Evolutionary conservation across 306 rosid species (phyloP).

Genomic region (Prunus salicina): DNA sequence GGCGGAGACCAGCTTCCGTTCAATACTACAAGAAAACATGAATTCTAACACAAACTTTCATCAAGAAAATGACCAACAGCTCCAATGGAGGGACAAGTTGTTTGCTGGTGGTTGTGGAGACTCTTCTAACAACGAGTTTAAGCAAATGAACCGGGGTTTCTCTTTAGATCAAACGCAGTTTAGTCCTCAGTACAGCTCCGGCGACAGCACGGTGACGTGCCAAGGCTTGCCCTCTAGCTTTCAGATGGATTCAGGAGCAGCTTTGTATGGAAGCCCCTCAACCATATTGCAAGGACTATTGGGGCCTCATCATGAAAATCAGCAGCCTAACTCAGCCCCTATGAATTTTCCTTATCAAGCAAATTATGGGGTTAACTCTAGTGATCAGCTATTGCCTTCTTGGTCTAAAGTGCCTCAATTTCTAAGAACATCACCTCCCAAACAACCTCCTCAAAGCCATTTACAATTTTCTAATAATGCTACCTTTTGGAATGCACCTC

Average conservation of each 20-base stretch:
- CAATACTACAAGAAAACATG: constrained; percentile 72
- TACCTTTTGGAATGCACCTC: constrained; percentile 87
- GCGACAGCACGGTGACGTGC: constrained; percentile 66
- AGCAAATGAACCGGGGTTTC: constrained; percentile 60
- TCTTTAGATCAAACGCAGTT: constrained; percentile 67
- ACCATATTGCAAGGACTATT: constrained; percentile 68
- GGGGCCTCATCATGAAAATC: constrained; percentile 39
- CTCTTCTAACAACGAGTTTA: constrained; percentile 40
- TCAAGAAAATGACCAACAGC: constrained; percentile 57
- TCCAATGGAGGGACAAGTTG: constrained; percentile 71
- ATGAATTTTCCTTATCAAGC: constrained; percentile 41
- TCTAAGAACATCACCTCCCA: constrained; percentile 73
- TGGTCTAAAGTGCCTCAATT: constrained; percentile 68
- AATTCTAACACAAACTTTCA: constrained; percentile 47
- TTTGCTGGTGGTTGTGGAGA: constrained; percentile 36
- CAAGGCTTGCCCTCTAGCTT: constrained; percentile 48
- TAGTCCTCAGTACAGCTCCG: constrained; percentile 76
- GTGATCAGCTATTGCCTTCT: constrained; percentile 39
- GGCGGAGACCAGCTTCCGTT: constrained; percentile 59
- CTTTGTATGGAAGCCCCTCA: constrained; percentile 60
- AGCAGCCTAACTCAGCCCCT: constrained; percentile 31
- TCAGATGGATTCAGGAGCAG: constrained; percentile 47
- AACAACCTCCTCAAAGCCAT: constrained; percentile 47
- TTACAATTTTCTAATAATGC: constrained; percentile 82
- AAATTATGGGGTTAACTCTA: constrained; percentile 53